phyloP scores from a whole-genome alignment of 768 basidiomycete genomes.

The Suillus clintonianus region DNA sequence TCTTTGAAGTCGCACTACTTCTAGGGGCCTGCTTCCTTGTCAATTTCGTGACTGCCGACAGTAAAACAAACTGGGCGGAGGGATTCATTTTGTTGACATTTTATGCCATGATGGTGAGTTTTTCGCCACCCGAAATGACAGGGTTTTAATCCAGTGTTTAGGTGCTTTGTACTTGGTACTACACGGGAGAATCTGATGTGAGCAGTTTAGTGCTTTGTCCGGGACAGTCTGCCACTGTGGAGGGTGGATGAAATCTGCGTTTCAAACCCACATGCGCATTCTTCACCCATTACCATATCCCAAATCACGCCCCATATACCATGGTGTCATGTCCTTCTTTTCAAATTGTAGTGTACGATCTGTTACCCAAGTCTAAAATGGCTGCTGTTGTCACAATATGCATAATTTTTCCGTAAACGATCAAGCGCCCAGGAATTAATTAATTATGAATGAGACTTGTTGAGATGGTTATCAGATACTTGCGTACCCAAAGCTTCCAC shows the following conservation, averaged over 20 bases:
- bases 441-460: slow-evolving; percentile 2
- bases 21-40: slow-evolving; percentile 74
- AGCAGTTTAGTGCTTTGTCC: slow-evolving; percentile 43
- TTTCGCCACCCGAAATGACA: neutral
- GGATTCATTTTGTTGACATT: slow-evolving; percentile 67
- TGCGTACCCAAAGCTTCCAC: slow-evolving; percentile 56
- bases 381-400: neutral
- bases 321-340: neutral
- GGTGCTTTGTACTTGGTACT: slow-evolving; percentile 71
- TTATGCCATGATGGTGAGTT: slow-evolving; percentile 64
- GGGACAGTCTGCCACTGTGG: slow-evolving; percentile 13
- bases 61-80: slow-evolving; percentile 81
- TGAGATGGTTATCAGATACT: slow-evolving; percentile 44
- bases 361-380: neutral
- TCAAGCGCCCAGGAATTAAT: neutral
- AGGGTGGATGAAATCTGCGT: slow-evolving; percentile 16
- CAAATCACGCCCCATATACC: neutral
- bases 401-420: neutral
- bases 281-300: neutral
- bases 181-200: slow-evolving; percentile 59
- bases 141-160: slow-evolving; percentile 19
- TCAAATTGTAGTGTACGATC: neutral
- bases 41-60: slow-evolving; percentile 77
- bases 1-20: slow-evolving; percentile 67
- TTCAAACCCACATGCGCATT: slow-evolving; percentile 13